phyloP scores from a whole-genome alignment of 306 rosid species.

The Fragaria vesca region DNA sequence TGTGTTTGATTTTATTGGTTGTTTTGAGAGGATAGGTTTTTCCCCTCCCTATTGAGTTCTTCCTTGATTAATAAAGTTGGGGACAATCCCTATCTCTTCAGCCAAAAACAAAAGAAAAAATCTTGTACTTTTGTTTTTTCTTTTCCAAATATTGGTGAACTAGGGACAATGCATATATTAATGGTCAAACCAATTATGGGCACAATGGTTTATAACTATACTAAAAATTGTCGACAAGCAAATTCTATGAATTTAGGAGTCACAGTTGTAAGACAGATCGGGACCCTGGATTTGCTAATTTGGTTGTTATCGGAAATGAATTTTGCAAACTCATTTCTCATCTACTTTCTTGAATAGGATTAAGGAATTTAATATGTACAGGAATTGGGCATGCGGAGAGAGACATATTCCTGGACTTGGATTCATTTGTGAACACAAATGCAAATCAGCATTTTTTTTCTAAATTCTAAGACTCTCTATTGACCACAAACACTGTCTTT shows the following conservation, averaged over 20 bases:
- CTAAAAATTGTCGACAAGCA: constrained; percentile 28
- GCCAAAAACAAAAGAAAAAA: too few relatives aligned
- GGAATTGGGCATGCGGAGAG: constrained; percentile 24
- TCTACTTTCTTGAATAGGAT: constrained; percentile 24
- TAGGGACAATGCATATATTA: neutral
- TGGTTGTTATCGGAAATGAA: neutral
- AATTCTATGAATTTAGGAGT: constrained; percentile 12
- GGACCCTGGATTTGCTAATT: constrained; percentile 17
- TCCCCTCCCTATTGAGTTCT: too few relatives aligned
- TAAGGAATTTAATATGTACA: neutral
- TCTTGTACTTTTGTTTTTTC: too few relatives aligned
- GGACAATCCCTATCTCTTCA: too few relatives aligned
- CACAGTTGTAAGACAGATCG: constrained; percentile 24
- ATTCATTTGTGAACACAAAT: constrained; percentile 26
- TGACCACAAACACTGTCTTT: constrained; percentile 27
- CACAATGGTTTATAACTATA: constrained; percentile 10
- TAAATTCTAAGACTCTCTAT: constrained; percentile 17
- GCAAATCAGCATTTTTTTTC: constrained; percentile 9
- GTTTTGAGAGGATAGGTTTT: too few relatives aligned
- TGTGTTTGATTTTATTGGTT: too few relatives aligned
- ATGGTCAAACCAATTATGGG: neutral
- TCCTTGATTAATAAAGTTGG: too few relatives aligned
- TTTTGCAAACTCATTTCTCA: constrained; percentile 14
- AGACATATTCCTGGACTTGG: constrained; percentile 42
- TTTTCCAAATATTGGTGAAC: neutral